Conservation (phyloP, 805 yeast species). For the Pichia nanzhaoensis region DNA sequence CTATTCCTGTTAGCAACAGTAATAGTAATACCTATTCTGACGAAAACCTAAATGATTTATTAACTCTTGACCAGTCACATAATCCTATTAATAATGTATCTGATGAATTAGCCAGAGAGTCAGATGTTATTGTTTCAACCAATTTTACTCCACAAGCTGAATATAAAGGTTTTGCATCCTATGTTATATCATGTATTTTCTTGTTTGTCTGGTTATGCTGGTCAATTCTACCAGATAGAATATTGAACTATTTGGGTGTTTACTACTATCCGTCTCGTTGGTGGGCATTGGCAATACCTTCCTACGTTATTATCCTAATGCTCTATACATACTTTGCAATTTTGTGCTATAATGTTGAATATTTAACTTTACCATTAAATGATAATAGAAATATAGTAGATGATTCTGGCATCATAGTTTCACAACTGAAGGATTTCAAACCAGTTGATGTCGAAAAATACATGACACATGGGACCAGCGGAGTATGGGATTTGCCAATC, state of each 20-base stretch:
- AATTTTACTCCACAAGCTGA: slow-evolving; percentile 58
- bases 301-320: slow-evolving; percentile 64
- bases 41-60: too few species aligned
- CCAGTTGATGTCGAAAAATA: slow-evolving; percentile 27
- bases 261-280: slow-evolving; percentile 84
- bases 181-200: slow-evolving; percentile 55
- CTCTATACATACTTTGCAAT: slow-evolving; percentile 65
- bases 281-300: slow-evolving; percentile 84
- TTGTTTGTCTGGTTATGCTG: slow-evolving; percentile 58
- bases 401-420: slow-evolving; percentile 37
- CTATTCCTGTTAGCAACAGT: background rate
- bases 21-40: background rate
- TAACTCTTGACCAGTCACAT: slow-evolving; percentile 5
- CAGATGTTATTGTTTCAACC: slow-evolving; percentile 58
- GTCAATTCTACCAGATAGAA: slow-evolving; percentile 64
- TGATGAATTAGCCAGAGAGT: slow-evolving; percentile 55
- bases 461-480: slow-evolving; percentile 61
- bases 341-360: slow-evolving; percentile 70
- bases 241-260: slow-evolving; percentile 45
- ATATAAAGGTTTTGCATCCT: slow-evolving; percentile 82
- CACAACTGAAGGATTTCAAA: slow-evolving; percentile 17
- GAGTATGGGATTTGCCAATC: slow-evolving; percentile 81
- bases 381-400: slow-evolving; percentile 65
- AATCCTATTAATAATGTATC: slow-evolving; percentile 23
- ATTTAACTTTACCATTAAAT: slow-evolving; percentile 52